phyloP scores from a whole-genome alignment of 1,284 basidiomycete species.

The Bjerkandera adusta region DNA sequence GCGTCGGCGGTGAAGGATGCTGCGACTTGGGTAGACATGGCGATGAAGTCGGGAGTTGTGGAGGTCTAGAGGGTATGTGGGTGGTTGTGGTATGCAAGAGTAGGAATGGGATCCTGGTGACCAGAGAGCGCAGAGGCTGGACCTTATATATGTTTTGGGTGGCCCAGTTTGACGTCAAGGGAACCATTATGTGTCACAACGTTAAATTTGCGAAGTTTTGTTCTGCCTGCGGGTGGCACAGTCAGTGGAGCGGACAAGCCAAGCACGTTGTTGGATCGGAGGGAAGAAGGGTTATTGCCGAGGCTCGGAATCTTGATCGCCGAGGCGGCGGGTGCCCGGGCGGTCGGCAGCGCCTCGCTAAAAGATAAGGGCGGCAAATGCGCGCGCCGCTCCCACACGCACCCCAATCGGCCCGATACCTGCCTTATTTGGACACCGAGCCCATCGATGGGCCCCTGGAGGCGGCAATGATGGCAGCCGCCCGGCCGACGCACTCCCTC shows the following conservation, averaged over 20 bases:
- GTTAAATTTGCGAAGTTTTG: slow-evolving; percentile 9
- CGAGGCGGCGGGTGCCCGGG: background rate
- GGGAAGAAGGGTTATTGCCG: background rate
- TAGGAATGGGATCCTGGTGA: background rate
- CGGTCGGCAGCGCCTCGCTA: background rate
- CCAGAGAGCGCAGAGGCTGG: background rate
- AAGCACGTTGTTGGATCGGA: background rate
- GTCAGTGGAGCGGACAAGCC: slow-evolving; percentile 6
- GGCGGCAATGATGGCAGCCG: no score
- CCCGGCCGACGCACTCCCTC: slow-evolving; percentile 1
- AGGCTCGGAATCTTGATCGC: slow-evolving; percentile 3
- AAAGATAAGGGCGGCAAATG: slow-evolving; percentile 8
- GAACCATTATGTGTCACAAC: background rate
- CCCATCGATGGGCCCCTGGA: slow-evolving; percentile 7
- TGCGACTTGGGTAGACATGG: slow-evolving; percentile 27
- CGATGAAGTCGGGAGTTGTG: slow-evolving; percentile 8
- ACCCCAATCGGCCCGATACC: slow-evolving; percentile 3
- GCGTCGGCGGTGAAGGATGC: slow-evolving; percentile 57
- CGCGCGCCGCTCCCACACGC: slow-evolving; percentile 1
- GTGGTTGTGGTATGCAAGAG: slow-evolving; percentile 9
- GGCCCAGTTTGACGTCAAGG: slow-evolving; percentile 17
- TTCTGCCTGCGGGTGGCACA: background rate
- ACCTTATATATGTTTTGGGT: slow-evolving; percentile 11
- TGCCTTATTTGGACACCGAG: slow-evolving; percentile 9
- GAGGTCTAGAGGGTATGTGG: slow-evolving; percentile 12